Evolutionary conservation across 768 basidiomycete species (phyloP), one percentile per base, ranked within the genome.

Genomic region (Tylopilus sp.): DNA sequence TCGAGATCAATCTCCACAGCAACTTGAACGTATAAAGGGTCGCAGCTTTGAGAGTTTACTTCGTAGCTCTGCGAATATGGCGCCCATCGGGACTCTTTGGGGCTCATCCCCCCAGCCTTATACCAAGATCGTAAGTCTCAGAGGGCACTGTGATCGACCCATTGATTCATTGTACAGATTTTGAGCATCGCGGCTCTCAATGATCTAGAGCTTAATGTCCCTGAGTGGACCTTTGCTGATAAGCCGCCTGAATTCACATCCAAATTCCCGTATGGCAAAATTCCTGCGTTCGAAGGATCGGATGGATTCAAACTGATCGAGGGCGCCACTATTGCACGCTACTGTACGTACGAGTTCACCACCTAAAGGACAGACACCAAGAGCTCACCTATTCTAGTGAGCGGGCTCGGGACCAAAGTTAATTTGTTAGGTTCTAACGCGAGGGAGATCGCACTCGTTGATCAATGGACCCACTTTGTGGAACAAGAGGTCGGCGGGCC

Each of bases 401-500:
- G 26, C 25, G 22, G 38, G 2, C 29, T 64, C 19, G 60, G 53
- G 3, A 52, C 53, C 22, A 46, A 56, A 21, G 25, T 54, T 0
- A 48, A 56, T 9, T 37, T 65, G 33, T 42, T 62, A 34, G 63
- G 63, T 21, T 44, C 48, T 7, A 22, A 43, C 28, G n/a, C 33
- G 12, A 49, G 62, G 22, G 58, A 62, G 30, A 17, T 24, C 1
- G 44, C 53, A 1, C 33, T 55, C 1, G 30, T 65, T 8, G 61
- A 65, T 48, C 64, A 64, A 16, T 65, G 63, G 61, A 13, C 44
- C 5, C 64, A 60, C 38, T 65, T 57, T 41, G 51, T 46, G 9
- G 63, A 65, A 19, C 46, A 48, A 2, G 64, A 65, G 17, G 46
- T 65, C 22, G 33, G 53, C 3, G 6, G 0, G 0, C 45, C 53